Evolutionary conservation across 371 early-diverging fungal genomes (phyloP), one percentile per base, ranked within the genome.

Genomic region (Zancudomyces culisetae): DNA sequence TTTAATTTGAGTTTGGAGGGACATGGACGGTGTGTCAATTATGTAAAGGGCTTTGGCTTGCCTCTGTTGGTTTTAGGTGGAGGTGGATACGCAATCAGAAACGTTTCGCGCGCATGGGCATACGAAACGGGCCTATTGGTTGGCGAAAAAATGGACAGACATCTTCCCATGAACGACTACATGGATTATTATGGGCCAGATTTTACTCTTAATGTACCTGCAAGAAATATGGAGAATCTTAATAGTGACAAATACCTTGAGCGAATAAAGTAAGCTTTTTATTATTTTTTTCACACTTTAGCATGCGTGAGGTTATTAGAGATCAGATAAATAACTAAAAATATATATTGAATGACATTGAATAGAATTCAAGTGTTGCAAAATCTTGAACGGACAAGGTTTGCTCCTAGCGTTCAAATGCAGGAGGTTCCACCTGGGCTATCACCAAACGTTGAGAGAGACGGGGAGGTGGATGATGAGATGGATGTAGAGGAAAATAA

Each of bases 81-180:
- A 27, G 99, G 99, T 42, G 99, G 99, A 1, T 99, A 99, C 61
- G 96, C 98, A 0, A 93, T 98, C 65, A 81, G 94, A 53, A 98
- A 99, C 66, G 99, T 98, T 0, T 82, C 93, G 12, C 76, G 95
- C 24, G 83, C 90, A 10, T 99, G 99, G 99, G 84, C 94, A 2
- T 97, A 93, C 61, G 99, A 99, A 61, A 99, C 99, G 2, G 81
- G 89, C 12, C 69, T 94, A 1, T 73, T 92, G 0, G 77, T 92
- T 19, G 94, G 85, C 29, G 74, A 81, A 51, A 75, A 81, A 24
- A 61, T 90, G 43, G 64, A 68, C 28, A 66, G 71, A 53, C 89
- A 84, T 42, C 68, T 95, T 56, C 93, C 99, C 0, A 85, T 76
- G 63, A 92, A 93, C 61, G 94, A 95, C 52, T 96, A 94, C 64